Base-by-base conservation (phyloP, 768 basidiomycete genomes). In the Calocybe cyanea region DNA sequence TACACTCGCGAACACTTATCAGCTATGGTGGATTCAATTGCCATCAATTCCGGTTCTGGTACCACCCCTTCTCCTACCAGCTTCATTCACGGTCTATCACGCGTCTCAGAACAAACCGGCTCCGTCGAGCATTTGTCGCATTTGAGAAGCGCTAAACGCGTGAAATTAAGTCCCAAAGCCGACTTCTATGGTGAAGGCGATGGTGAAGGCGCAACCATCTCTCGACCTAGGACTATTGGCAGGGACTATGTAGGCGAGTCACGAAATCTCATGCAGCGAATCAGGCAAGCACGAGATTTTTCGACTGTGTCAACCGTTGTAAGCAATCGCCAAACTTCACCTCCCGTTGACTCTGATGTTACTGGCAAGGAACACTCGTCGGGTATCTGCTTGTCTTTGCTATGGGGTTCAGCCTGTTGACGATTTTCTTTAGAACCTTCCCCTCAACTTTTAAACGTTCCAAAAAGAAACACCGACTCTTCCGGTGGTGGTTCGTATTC, bases 1-100 rank as follows among this genome's bases (percentile, higher is more conserved):
- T 94, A 89, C 59, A 99, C 95, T 1, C 81, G 92, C 35, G 89
- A 95, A 17, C 92, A 96, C 60, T 79, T 98, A 34, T 92, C 91
- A 2, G 92, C 89, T 0, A 79, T 98, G 67, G 92, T 95, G 2
- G 94, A 96, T 54, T 90, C 92, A 2, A 94, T 97, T 49, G 92
- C 91, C n/a, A 70, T 86, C 32, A 83, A 86, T 0, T 84, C 87
- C 42, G 72, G 69, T 0, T 67, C 73, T n/a, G 68, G 64, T 1
- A 69, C 62, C 7, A 73, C 65, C 3, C 68, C 69, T 1, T 74
- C 75, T 7, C 70, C 77, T 6, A 69, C 76, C 1, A 77, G 72
- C 33, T 68, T 75, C 24, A 60, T 56, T 30, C 68, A 70, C 35
- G 58, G 63, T 13, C 63, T 78, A 21, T 77, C 79, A 40, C 70